Evolutionary conservation across 176 grass and related monocot genomes (phyloP), one percentile per base, ranked within the genome.

Genomic region (Oropetium thomaeum): DNA sequence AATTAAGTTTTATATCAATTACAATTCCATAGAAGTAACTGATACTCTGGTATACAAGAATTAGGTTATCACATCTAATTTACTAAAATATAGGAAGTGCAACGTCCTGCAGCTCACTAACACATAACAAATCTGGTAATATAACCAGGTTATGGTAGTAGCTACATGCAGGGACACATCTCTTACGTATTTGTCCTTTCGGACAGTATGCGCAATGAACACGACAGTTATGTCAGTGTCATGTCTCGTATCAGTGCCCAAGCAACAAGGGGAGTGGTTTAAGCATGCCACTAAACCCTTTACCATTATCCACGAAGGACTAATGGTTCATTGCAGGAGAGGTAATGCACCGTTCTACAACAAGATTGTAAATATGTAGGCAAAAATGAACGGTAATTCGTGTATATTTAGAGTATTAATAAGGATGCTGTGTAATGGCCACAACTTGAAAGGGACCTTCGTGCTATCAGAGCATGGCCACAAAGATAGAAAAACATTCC

Each of bases 121-220:
- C 61, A 29, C 67, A 78, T 82, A 87, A 79, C 34, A 74, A 62
- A 79, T 26, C 65, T 67, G 62, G 80, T 48, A 69, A 69, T 45
- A 69, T 52, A 78, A 67, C 68, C 41, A 78, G 22, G 80, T 74
- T 83, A 74, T 34, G 74, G 74, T 78, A 87, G 74, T 83, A 28
- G 79, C 67, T 78, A 87, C 58, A 87, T 83, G 81, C 80, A 83
- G 42, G 69, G 80, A 79, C 80, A 79, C 68, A 87, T 87, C 62
- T 62, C 53, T 74, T 87, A 87, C 69, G 42, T 26, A 64, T 76
- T 80, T 75, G 71, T 81, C 84, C 34, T 48, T 86, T 81, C 73
- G 63, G 55, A 76, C 84, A 81, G 57, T 55, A 54, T 62, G 59
- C n/a, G 1, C 62, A 78, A 71, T 66, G 79, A 78, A 60, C 79